phyloP scores from a whole-genome alignment of 2,329 filamentous ascomycete species.

The Fusarium bactridioides region DNA sequence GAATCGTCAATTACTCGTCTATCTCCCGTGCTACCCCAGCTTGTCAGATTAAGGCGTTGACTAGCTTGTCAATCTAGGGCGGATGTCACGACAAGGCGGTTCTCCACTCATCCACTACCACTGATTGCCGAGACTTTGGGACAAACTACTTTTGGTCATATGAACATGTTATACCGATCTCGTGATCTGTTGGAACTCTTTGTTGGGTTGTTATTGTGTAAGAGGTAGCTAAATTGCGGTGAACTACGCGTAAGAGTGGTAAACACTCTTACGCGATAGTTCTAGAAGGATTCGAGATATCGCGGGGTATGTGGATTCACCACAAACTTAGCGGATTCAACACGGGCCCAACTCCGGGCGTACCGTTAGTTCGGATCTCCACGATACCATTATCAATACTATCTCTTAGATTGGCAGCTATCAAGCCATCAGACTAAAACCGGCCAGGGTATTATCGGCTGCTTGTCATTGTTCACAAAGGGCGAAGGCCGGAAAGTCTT shows the following conservation, averaged over 20 bases:
- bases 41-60: constrained; percentile 32
- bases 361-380: constrained; percentile 15
- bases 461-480: constrained; percentile 16
- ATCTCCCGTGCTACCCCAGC: constrained; percentile 11
- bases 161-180: background rate
- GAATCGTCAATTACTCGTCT: background rate
- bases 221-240: background rate
- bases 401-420: constrained; percentile 9
- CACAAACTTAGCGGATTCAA: background rate
- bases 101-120: constrained; percentile 20
- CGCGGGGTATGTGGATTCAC: constrained; percentile 10
- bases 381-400: constrained; percentile 29
- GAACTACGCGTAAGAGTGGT: background rate
- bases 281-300: background rate
- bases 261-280: background rate
- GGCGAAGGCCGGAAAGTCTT: constrained; percentile 28
- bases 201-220: background rate
- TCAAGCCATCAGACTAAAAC: background rate
- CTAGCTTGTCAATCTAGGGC: constrained; percentile 30
- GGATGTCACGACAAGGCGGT: constrained; percentile 34
- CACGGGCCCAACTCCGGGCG: constrained; percentile 9
- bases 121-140: background rate
- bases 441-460: constrained; percentile 25
- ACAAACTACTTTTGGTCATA: constrained; percentile 6
- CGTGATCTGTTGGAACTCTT: background rate